Evolutionary conservation across 1,284 basidiomycete species (phyloP).

Genomic region (Stereum hirsutum): DNA sequence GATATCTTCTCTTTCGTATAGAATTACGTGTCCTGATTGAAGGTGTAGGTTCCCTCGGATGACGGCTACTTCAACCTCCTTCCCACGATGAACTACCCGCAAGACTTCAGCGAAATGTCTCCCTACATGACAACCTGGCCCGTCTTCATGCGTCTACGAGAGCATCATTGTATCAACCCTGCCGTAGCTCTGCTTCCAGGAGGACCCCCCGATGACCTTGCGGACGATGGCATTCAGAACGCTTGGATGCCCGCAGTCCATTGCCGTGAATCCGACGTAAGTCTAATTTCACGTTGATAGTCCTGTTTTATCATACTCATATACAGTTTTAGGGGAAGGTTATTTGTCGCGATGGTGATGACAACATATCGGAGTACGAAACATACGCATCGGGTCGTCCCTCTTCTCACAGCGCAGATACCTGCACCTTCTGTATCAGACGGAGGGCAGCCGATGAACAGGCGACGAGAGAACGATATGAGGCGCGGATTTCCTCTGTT

Average conservation of each 20-base stretch:
- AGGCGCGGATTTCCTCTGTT: not conserved
- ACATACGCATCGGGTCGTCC: slow-evolving; percentile 23
- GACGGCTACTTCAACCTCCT: slow-evolving; percentile 24
- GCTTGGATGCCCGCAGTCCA: slow-evolving; percentile 39
- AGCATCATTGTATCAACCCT: slow-evolving; percentile 43
- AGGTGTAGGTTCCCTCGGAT: slow-evolving; percentile 23
- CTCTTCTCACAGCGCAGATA: slow-evolving; percentile 32
- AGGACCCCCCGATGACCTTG: slow-evolving; percentile 14
- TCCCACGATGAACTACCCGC: slow-evolving; percentile 19
- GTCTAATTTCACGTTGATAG: slow-evolving; percentile 8
- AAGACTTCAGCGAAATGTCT: slow-evolving; percentile 25
- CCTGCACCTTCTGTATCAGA: slow-evolving; percentile 22
- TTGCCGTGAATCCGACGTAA: slow-evolving; percentile 12
- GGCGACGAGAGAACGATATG: slow-evolving; percentile 8
- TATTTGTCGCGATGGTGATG: slow-evolving; percentile 9
- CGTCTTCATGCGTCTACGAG: slow-evolving; percentile 44
- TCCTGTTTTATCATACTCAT: not conserved
- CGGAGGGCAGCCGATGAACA: slow-evolving; percentile 17
- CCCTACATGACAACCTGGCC: slow-evolving; percentile 31
- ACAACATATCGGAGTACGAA: slow-evolving; percentile 22
- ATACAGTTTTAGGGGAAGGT: slow-evolving; percentile 9
- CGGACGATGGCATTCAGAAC: slow-evolving; percentile 40
- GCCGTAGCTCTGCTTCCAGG: slow-evolving; percentile 20
- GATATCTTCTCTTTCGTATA: not conserved
- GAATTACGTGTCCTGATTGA: slow-evolving; percentile 1